Conservation (phyloP, 805 yeast genomes). For the Komagataella mondaviorum region DNA sequence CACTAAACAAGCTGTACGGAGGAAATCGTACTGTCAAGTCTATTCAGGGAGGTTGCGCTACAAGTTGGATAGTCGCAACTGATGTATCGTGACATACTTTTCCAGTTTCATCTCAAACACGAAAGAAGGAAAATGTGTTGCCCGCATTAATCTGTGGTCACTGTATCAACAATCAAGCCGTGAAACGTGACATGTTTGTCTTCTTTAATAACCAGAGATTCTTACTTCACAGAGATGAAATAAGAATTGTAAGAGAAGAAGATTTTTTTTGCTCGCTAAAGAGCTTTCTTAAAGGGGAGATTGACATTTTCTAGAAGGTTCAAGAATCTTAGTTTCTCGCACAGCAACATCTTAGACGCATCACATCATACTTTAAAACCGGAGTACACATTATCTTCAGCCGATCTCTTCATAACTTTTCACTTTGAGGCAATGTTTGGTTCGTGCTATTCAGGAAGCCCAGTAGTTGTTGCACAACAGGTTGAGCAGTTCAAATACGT, state of each 20-base stretch:
- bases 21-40: conserved; percentile 12
- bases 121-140: conserved; percentile 78
- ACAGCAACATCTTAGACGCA: neutral
- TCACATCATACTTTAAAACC: neutral
- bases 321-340: neutral
- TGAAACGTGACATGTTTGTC: neutral
- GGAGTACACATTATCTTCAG: neutral
- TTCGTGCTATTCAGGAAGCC: conserved; percentile 2
- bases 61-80: conserved; percentile 37
- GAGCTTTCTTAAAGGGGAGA: neutral
- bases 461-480: conserved; percentile 39
- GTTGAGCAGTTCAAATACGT: conserved; percentile 59
- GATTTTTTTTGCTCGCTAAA: neutral
- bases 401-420: neutral
- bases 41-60: conserved; percentile 56
- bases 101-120: conserved; percentile 56
- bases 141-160: conserved; percentile 53
- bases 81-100: conserved; percentile 57
- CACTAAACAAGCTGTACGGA: conserved; percentile 20
- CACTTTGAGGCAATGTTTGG: conserved; percentile 2
- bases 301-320: neutral
- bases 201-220: neutral
- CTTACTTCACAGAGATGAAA: neutral
- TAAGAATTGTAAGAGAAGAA: neutral
- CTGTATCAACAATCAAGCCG: conserved; percentile 26